Base-by-base conservation (phyloP, 1,284 basidiomycete genomes). In the Microstroma glucosiphilum region DNA sequence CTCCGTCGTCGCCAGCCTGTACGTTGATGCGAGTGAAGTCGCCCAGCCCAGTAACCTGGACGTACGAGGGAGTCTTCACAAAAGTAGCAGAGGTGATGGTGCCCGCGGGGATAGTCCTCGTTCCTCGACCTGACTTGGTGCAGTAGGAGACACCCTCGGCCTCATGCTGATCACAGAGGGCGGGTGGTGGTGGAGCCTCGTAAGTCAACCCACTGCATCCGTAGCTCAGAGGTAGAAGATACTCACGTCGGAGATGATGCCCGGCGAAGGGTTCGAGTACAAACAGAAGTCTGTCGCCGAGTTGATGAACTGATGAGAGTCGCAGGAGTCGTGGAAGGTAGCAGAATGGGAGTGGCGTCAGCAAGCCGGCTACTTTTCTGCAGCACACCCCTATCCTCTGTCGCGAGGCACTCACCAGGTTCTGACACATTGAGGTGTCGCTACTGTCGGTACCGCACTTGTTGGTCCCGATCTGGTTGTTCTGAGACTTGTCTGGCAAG, bases 1-100 rank as follows among this genome's bases (percentile, higher is more conserved):
- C 80, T 21, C 80, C 80, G n/a, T 69, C 68, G 64, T 80, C 79
- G 40, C 69, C 70, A 1, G 58, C 60, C 1, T 55, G 40, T 59
- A 80, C 66, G 66, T 75, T 71, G 48, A 80, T 71, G 69, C 75
- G 77, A 62, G 77, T 80, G 25, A 80, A 78, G 69, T 80, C 75
- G 41, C 79, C 80, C n/a, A 59, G 48, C 17, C 61, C 66, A 40
- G 66, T 68, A 40, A 65, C 37, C 54, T 64, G 64, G 37, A 64
- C 58, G 26, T 48, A 64, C 40, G 43, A 48, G 15, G 43, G 43
- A n/a, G 43, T 48, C 15, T 17, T 48, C 4, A 48, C 43, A 12
- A 48, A 48, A 12, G 43, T 48, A n/a, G 43, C 43, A 12, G 17
- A 17, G 15, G 43, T 48, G 43, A 48, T 17, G 21, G 17, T 21